Evolutionary conservation across 306 rosid genomes (phyloP), one percentile per base, ranked within the genome.

Genomic region (Notholithocarpus densiflorus): DNA sequence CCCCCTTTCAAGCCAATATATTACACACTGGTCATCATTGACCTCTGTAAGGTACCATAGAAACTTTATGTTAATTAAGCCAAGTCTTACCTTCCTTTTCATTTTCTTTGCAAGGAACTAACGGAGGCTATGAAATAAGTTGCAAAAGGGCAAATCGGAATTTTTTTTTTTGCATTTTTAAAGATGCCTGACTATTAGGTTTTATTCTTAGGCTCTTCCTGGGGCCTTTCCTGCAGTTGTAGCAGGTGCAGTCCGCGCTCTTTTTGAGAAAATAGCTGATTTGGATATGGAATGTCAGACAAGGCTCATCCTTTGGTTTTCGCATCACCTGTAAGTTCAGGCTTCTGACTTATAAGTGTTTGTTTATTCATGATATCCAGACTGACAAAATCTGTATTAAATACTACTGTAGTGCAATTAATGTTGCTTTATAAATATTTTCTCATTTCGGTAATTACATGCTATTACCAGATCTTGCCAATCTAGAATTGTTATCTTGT

Each of bases 201-300:
- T 84, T 13, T 57, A 56, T 77, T 76, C 81, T 64, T 78, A 95
- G 99, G 99, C 99, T 85, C 99, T 96, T 79, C 99, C 99, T 75
- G 99, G 99, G 78, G 99, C 99, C 71, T 96, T 96, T 85, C 99
- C 99, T 54, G 97, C 94, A 75, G 96, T 96, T 82, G 93, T 96
- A 51, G 99, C 99, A 48, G 99, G 97, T 80, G 99, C 94, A 66
- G 99, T 96, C 57, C 98, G 99, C 73, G 89, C 94, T 74, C 92
- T 96, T 71, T 96, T 96, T 76, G 99, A 93, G 82, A 96, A 85
- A 87, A 93, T 96, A 77, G 94, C 89, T 59, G 97, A 96, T 86
- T 79, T 96, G 79, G 99, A 96, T 80, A 96, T 96, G 98, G 99
- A 96, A 84, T 96, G 99, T 81, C 94, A 97, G 59, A 96, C 88